Base-by-base conservation (phyloP, 192 early-diverging fungal species). In the Jimgerdemannia flammicorona region DNA sequence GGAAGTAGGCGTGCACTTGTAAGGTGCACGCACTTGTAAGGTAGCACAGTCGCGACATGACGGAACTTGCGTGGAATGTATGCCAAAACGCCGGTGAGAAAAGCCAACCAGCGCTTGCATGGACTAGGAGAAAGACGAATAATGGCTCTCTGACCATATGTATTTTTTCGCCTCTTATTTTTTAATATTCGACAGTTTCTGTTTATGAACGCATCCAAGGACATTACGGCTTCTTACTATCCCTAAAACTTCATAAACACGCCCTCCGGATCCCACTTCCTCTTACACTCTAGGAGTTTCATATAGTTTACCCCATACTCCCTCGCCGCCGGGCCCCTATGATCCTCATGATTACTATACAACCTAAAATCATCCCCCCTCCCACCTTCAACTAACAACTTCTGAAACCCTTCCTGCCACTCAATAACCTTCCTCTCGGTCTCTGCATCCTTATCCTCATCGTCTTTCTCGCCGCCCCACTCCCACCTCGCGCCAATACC, bases 281-380 rank as follows among this genome's bases (percentile, higher is more conserved):
- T 43, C 69, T 78, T 78, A 39, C 73, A 43, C 67, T 78, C 54
- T 59, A 44, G 9, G 9, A 78, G 19, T 54, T 70, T 74, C 29
- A 39, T 43, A 41, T 74, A 74, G n/a, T 78, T 73, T 29, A 67
- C 63, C 19, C 77, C 73, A 44, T 74, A 78, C 67, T 74, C 73
- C 20, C 54, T 70, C 19, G 73, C 68, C 29, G 43, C 69, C 2
- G 69, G 67, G 39, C 77, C 77, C 43, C 69, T 3, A 64, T 71
- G 74, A 42, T 78, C 77, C 42, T 49, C 44, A 74, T 78, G 77
- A 63, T 78, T 78, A 39, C 68, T 59, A 40, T 78, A 78, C 14
- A 74, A 17, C 44, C 73, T 67, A 14, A 71, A 54, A 43, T 69
- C 54, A 41, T 78, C 68, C n/a, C 77, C 77, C 14, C 49, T 59